Percentiles rank a stretch among this genome's conserved stretches.
These are phyloP conservation scores for Lachancea cidri DNA, from an alignment of 805 yeast genomes.

Conservation along the genomic window DNA sequence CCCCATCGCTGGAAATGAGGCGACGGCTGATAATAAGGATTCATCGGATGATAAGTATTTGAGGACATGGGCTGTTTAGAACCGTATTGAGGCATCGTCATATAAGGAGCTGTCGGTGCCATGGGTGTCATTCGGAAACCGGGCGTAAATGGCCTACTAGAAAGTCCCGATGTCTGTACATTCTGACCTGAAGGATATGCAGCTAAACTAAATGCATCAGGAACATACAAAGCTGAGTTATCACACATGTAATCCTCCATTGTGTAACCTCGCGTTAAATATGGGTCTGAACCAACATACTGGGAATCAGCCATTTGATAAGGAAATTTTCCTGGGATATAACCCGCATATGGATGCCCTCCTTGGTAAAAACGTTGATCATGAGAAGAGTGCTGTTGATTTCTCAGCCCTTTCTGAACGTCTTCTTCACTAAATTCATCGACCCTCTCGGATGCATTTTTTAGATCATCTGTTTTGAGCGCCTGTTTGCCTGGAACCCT, in stretches of 20 bases:
- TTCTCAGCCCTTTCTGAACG: conserved; percentile 8
- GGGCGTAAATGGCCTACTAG: conserved; percentile 19
- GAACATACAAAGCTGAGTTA: conserved; percentile 14
- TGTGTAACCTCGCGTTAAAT: conserved; percentile 8
- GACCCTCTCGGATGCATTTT: conserved; percentile 6
- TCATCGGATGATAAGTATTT: conserved; percentile 13
- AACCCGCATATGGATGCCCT: conserved; percentile 2
- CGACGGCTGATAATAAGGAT: conserved; percentile 11
- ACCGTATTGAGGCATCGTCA: conserved; percentile 12
- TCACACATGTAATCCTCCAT: conserved; percentile 19
- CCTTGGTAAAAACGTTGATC: conserved; percentile 5
- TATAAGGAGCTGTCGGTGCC: conserved; percentile 16
- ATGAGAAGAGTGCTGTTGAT: conserved; percentile 6
- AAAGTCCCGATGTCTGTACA: conserved; percentile 17
- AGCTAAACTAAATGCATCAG: conserved; percentile 14
- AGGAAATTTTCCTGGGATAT: conserved; percentile 10
- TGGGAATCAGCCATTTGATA: conserved; percentile 8
- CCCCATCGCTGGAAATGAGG: conserved; percentile 14
- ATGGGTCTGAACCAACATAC: conserved; percentile 7
- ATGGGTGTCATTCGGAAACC: conserved; percentile 18
- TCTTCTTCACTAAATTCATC: conserved; percentile 8
- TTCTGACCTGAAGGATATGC: conserved; percentile 19
- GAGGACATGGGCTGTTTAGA: conserved; percentile 15
- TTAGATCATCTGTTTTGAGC: conserved; percentile 6
- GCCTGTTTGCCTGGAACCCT: conserved; percentile 8